Base-by-base conservation (phyloP, 192 early-diverging fungal species). In the Entomortierella chlamydospora region DNA sequence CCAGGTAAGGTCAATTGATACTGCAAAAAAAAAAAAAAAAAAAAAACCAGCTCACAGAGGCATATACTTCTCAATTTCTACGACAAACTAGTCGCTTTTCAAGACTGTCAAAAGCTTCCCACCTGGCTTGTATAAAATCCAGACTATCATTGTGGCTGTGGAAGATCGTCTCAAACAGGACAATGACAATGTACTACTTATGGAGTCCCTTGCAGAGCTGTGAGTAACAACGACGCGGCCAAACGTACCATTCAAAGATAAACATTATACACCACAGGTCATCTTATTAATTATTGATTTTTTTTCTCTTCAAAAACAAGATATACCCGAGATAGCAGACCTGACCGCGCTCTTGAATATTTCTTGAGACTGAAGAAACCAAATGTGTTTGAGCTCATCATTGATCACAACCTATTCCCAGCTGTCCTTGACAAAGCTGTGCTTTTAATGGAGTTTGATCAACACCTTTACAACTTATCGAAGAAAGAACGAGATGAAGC, bases 371-470 rank as follows among this genome's bases (percentile, higher is more conserved):
- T 98, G 52, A 83, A 86, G 25, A 69, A 87, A 17, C 90, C 91
- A 0, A 89, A 90, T 43, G 91, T 92, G n/a, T 85, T 98, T 78
- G 90, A 91, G 12, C 82, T 92, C 22, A 92, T 99, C 7, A 81
- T 82, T 17, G 77, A 86, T 7, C 88, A 97, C 69, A 91, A 95
- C 76, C 85, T 99, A 79, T 97, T 93, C 72, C 82, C 88, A 22
- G 92, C 92, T 0, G 76, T 99, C 2, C 82, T 91, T 42, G 87
- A 93, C 64, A 94, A 96, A 69, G 92, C 92, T 2, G 79, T 93
- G 4, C 82, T 97, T 13, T 71, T 97, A 17, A 86, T 99, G 86
- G 87, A 92, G 28, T 98, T 96, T 74, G 95, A 96, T 81, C 85
- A 93, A 28, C 73, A 90, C 50, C 61, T 87, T 10, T 68, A 91